phyloP scores from a whole-genome alignment of 129 eudicot species.

The Chrysanthemum makinoi region DNA sequence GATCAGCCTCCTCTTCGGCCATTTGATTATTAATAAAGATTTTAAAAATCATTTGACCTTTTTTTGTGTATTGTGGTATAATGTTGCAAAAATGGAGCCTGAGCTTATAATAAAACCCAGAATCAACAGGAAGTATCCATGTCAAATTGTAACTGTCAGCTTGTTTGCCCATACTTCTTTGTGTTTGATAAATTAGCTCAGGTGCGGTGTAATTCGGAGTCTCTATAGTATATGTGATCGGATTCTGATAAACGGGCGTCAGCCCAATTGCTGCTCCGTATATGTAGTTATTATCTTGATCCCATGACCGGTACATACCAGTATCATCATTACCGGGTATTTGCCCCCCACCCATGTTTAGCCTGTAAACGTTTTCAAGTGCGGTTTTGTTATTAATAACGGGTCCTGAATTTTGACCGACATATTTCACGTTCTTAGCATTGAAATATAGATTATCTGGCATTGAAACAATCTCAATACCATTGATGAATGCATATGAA shows the following conservation, averaged over 20 bases:
- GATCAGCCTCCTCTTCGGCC: conserved; percentile 31
- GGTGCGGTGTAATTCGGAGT: conserved; percentile 47
- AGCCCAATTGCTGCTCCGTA: conserved; percentile 14
- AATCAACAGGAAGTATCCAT: conserved; percentile 50
- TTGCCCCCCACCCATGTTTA: conserved; percentile 43
- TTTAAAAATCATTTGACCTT: conserved; percentile 26
- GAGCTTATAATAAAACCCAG: conserved; percentile 43
- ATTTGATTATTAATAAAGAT: conserved; percentile 47
- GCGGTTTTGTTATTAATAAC: conserved; percentile 21
- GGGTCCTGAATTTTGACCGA: conserved; percentile 11
- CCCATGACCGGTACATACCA: conserved; percentile 42
- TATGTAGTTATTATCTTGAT: conserved; percentile 34
- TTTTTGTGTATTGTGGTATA: conserved; percentile 15
- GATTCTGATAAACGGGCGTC: conserved; percentile 10
- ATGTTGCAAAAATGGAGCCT: conserved; percentile 57
- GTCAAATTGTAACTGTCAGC: conserved; percentile 28
- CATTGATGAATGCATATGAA: conserved; percentile 53
- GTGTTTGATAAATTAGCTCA: conserved; percentile 37
- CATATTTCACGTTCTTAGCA: neutral
- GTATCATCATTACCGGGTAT: conserved; percentile 21
- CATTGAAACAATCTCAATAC: conserved; percentile 51
- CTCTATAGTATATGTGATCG: conserved; percentile 23
- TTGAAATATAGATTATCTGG: conserved; percentile 32
- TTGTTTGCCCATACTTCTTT: conserved; percentile 34
- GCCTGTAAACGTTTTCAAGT: conserved; percentile 34